Evolutionary conservation across 2,329 filamentous ascomycete genomes (phyloP).

Genomic region (Stromatinia cepivora): DNA sequence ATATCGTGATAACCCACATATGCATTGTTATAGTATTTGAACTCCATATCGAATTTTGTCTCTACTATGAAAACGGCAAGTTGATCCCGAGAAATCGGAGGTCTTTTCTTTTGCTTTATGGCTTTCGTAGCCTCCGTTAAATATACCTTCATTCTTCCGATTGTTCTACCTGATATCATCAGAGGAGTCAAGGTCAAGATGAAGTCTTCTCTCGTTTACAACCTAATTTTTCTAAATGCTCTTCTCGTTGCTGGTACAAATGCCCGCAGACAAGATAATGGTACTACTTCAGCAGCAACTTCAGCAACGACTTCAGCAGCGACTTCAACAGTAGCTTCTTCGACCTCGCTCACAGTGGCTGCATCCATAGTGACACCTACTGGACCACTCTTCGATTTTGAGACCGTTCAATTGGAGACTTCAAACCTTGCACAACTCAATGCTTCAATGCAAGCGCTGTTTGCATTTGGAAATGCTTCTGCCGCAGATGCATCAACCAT

Average conservation of each 20-base stretch:
- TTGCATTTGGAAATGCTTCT: slow-evolving; percentile 10
- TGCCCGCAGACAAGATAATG: background rate
- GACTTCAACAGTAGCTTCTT: background rate
- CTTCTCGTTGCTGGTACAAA: background rate
- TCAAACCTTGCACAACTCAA: slow-evolving; percentile 10
- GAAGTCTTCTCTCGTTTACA: slow-evolving; percentile 1
- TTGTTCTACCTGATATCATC: background rate
- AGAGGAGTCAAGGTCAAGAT: slow-evolving; percentile 13
- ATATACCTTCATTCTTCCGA: background rate
- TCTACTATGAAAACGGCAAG: slow-evolving; percentile 3
- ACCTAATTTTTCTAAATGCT: background rate
- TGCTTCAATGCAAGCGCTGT: slow-evolving; percentile 16
- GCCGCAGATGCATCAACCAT: slow-evolving; percentile 2
- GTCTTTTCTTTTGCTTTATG: background rate
- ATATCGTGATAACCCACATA: background rate
- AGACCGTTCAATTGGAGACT: slow-evolving; percentile 2
- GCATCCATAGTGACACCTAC: background rate
- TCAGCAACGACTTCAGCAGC: no score
- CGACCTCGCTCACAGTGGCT: background rate
- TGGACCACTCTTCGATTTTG: slow-evolving; percentile 3
- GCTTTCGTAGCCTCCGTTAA: background rate
- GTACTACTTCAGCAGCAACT: background rate
- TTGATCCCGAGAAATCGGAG: background rate
- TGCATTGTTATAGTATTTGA: background rate
- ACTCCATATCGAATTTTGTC: background rate